These are phyloP conservation scores for Mortierella sp. DNA, from an alignment of 371 early-diverging fungal genomes.

Conservation along the genomic window DNA sequence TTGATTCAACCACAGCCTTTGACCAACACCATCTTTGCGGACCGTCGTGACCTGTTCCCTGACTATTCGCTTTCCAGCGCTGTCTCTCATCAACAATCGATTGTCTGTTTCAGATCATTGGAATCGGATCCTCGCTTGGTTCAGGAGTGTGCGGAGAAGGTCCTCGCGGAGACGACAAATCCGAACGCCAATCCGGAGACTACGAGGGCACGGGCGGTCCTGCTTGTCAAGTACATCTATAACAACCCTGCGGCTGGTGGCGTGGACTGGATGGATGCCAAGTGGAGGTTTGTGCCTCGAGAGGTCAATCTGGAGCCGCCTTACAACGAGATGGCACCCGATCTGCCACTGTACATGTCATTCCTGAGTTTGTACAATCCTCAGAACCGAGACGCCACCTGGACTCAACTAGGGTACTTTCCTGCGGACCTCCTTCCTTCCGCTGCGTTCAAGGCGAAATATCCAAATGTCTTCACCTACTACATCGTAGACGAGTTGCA, in stretches of 20 bases:
- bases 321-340: not conserved
- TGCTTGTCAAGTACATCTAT: conserved; percentile 20
- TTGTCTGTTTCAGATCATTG: not conserved
- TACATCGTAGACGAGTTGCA: not conserved
- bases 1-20: not conserved
- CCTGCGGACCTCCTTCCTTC: conserved; percentile 26
- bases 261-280: conserved; percentile 21
- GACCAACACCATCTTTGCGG: not conserved
- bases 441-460: not conserved
- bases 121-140: not conserved
- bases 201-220: not conserved
- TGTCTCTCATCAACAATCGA: not conserved
- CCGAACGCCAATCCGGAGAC: not conserved
- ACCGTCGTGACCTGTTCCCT: not conserved
- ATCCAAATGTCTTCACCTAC: not conserved
- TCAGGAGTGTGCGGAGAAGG: conserved; percentile 18
- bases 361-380: conserved; percentile 5
- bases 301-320: not conserved
- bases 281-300: conserved; percentile 34
- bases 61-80: too few relatives aligned
- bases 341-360: conserved; percentile 12
- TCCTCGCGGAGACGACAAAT: not conserved
- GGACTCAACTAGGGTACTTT: conserved; percentile 38
- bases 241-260: not conserved
- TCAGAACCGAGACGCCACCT: not conserved